phyloP scores from a whole-genome alignment of 139 green algal species.

The Deuterostichococcus epilithicus region DNA sequence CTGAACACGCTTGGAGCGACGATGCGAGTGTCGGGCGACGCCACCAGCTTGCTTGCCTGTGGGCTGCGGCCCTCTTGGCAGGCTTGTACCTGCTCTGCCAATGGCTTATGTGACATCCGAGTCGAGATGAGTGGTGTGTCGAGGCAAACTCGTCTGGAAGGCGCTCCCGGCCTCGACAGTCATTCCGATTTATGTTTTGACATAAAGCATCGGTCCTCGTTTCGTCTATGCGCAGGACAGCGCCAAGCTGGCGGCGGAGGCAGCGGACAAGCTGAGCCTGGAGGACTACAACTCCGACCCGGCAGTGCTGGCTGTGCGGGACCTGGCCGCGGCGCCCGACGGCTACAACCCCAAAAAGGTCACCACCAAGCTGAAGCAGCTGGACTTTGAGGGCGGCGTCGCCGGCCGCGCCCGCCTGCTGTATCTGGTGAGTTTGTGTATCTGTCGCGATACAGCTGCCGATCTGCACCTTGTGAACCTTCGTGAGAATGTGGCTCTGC shows the following conservation, averaged over 20 bases:
- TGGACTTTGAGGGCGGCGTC: background rate
- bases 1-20: no score
- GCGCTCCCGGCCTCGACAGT: background rate
- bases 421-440: background rate
- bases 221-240: slow-evolving; percentile 22
- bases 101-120: no score
- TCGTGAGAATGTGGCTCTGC: no score
- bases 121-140: no score
- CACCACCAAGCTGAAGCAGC: background rate
- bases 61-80: no score
- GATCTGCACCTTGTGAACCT: no score
- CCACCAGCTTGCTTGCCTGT: no score
- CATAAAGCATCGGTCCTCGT: background rate
- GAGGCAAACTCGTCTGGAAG: background rate
- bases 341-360: slow-evolving; percentile 1
- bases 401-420: background rate
- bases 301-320: background rate
- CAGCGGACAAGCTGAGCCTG: slow-evolving; percentile 1
- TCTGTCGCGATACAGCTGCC: background rate
- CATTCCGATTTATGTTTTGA: background rate
- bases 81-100: no score
- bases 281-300: slow-evolving; percentile 17
- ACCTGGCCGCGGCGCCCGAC: background rate
- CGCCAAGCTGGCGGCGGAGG: slow-evolving; percentile 10
- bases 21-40: no score